phyloP scores from a whole-genome alignment of 2,329 filamentous ascomycete genomes.

The Fusarium metavorans region DNA sequence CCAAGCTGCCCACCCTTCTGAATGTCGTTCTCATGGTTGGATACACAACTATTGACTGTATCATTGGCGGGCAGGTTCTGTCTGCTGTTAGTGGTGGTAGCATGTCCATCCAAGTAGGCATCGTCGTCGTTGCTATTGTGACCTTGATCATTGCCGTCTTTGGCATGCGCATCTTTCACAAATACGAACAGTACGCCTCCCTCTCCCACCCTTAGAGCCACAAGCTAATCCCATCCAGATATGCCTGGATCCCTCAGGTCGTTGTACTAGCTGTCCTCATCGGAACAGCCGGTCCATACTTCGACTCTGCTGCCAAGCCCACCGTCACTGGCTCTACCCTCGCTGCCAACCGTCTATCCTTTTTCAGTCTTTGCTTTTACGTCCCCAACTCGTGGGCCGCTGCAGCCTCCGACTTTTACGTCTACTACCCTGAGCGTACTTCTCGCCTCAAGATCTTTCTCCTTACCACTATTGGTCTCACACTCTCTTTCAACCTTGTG shows the following conservation, averaged over 20 bases:
- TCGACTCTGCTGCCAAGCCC: conserved; percentile 71
- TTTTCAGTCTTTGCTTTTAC: conserved; percentile 76
- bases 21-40: conserved; percentile 75
- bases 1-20: conserved; percentile 48
- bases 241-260: conserved; percentile 73
- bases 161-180: conserved; percentile 67
- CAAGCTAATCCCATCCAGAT: conserved; percentile 37
- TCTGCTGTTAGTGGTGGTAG: conserved; percentile 74
- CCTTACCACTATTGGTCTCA: conserved; percentile 76
- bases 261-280: conserved; percentile 80
- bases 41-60: conserved; percentile 82
- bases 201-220: accelerated
- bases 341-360: conserved; percentile 71
- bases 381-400: conserved; percentile 69
- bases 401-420: conserved; percentile 83
- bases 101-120: conserved; percentile 79
- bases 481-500: conserved; percentile 70
- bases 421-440: conserved; percentile 77
- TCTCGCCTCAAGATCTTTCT: conserved; percentile 73
- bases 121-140: conserved; percentile 81
- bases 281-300: conserved; percentile 72
- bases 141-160: conserved; percentile 78
- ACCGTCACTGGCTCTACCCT: conserved; percentile 71
- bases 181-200: conserved; percentile 69
- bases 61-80: conserved; percentile 83